A percentile compares a stretch with the other conserved stretches of the same genome.
These are phyloP conservation scores for Chenopodium suecicum DNA, from an alignment of 148 eudicot genomes.

Conservation along the genomic window DNA sequence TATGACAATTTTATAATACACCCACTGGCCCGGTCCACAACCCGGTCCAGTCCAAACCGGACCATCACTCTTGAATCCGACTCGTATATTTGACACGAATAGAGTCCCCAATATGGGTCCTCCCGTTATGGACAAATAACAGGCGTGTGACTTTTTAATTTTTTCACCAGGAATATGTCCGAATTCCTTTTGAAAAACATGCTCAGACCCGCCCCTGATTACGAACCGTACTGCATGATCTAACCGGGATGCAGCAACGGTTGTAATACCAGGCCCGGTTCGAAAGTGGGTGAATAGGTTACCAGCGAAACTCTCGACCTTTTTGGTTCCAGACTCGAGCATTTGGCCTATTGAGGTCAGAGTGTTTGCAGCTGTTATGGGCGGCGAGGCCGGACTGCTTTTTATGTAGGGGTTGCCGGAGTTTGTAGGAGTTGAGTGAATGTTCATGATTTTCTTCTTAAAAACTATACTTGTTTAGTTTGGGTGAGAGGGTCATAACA, in stretches of 20 bases:
- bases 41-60: constrained; percentile 33
- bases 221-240: constrained; percentile 46
- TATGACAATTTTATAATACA: constrained; percentile 32
- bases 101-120: constrained; percentile 54
- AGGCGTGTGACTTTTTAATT: constrained; percentile 36
- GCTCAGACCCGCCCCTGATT: constrained; percentile 54
- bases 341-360: constrained; percentile 22
- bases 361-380: constrained; percentile 16
- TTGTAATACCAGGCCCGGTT: constrained; percentile 43
- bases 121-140: constrained; percentile 47
- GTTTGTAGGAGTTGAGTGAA: constrained; percentile 23
- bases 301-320: constrained; percentile 36
- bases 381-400: constrained; percentile 29
- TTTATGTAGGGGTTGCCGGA: constrained; percentile 12
- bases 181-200: constrained; percentile 39
- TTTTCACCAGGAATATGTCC: constrained; percentile 40
- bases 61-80: constrained; percentile 50
- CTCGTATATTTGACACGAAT: constrained; percentile 39
- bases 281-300: constrained; percentile 47
- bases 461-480: too few relatives aligned
- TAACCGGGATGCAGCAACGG: constrained; percentile 40
- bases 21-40: constrained; percentile 24
- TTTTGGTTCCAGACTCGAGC: constrained; percentile 35
- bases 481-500: neutral
- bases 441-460: constrained; percentile 4